These are phyloP conservation scores for Emericellopsis terricola DNA, from an alignment of 495 filamentous ascomycete species.

Conservation along the genomic window DNA sequence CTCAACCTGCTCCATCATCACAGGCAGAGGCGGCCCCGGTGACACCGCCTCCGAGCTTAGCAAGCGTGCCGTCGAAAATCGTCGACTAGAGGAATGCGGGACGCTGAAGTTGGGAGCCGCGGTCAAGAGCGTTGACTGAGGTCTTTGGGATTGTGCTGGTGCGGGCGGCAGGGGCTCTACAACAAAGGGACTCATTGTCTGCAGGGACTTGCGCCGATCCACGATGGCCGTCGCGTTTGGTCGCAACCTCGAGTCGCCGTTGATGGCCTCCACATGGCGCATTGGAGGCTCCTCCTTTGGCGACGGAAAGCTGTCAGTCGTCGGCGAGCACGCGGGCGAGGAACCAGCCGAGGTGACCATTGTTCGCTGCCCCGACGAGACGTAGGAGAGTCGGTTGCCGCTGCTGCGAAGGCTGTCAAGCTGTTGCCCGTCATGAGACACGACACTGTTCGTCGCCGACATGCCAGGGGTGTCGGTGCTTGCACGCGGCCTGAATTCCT, in stretches of 20 bases:
- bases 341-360: slow-evolving; percentile 34
- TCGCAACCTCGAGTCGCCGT: slow-evolving; percentile 18
- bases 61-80: slow-evolving; percentile 12
- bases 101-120: slow-evolving; percentile 26
- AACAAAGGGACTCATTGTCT: slow-evolving; percentile 23
- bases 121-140: slow-evolving; percentile 9
- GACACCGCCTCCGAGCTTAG: neutral
- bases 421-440: slow-evolving; percentile 30
- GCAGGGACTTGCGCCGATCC: slow-evolving; percentile 33
- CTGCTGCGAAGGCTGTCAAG: slow-evolving; percentile 30
- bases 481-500: slow-evolving; percentile 8
- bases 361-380: slow-evolving; percentile 40
- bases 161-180: slow-evolving; percentile 13
- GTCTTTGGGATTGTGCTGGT: slow-evolving; percentile 1
- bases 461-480: slow-evolving; percentile 20
- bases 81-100: slow-evolving; percentile 21
- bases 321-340: slow-evolving; percentile 31
- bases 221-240: slow-evolving; percentile 34
- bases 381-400: slow-evolving; percentile 40
- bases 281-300: slow-evolving; percentile 16
- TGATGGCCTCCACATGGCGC: slow-evolving; percentile 7
- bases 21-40: slow-evolving; percentile 8
- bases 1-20: neutral
- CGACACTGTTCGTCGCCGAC: slow-evolving; percentile 26
- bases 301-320: slow-evolving; percentile 23